Percentiles rank a stretch among this genome's conserved stretches.
These are phyloP conservation scores for Verticillium zaregamsianum DNA, from an alignment of 2,329 filamentous ascomycete genomes.

Conservation along the genomic window DNA sequence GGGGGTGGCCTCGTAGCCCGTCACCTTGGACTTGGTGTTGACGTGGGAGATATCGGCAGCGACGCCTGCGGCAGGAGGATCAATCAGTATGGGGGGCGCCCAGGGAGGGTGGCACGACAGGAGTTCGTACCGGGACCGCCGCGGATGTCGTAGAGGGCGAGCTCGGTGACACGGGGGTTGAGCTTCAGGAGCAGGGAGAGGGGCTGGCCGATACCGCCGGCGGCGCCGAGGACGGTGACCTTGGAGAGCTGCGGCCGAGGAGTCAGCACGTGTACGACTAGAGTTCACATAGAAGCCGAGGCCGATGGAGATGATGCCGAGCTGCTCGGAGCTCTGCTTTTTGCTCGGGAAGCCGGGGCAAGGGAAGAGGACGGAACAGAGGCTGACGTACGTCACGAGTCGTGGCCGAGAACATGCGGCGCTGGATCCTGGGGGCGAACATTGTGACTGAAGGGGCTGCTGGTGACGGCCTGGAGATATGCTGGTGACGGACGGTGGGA, in stretches of 20 bases:
- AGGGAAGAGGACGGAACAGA: constrained; percentile 11
- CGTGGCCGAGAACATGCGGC: constrained; percentile 77
- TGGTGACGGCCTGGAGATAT: constrained; percentile 7
- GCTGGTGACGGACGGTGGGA: constrained; percentile 5
- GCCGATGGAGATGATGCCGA: constrained; percentile 1
- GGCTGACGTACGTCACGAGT: constrained; percentile 63
- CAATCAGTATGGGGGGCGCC: constrained; percentile 1
- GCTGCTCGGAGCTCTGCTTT: not conserved
- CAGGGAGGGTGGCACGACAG: constrained; percentile 2
- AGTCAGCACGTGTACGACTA: not conserved
- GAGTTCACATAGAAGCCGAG: not conserved
- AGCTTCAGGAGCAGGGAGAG: constrained; percentile 98
- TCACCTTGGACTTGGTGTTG: constrained; percentile 97
- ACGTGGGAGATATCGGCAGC: constrained; percentile 97
- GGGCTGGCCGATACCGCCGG: constrained; percentile 97
- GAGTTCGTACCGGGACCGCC: constrained; percentile 73
- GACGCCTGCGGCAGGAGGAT: constrained; percentile 63
- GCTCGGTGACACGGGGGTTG: constrained; percentile 89
- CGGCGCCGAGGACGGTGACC: constrained; percentile 94
- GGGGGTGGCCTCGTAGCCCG: constrained; percentile 76
- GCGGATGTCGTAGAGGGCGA: constrained; percentile 97
- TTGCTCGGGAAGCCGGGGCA: constrained; percentile 1
- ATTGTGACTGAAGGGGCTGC: constrained; percentile 43
- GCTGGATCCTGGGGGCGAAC: constrained; percentile 72
- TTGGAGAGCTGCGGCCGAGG: constrained; percentile 71